Base-by-base conservation (phyloP, 2,329 filamentous ascomycete species). In the Microdochium paspali region DNA sequence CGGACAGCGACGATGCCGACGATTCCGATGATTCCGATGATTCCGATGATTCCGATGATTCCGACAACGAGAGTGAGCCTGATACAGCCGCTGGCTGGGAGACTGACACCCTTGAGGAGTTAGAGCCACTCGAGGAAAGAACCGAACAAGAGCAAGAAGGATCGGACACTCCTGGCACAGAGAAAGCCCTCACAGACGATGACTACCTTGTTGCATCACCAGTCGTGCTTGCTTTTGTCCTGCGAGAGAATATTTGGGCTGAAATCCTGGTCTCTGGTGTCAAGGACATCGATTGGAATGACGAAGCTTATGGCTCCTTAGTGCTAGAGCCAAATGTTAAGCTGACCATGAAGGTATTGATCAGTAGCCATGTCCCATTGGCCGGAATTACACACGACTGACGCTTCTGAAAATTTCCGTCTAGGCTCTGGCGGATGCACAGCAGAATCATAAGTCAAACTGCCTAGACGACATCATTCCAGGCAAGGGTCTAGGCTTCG, bases 401-500 rank as follows among this genome's bases (percentile, higher is more conserved):
- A n/a, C n/a, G n/a, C n/a, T n/a, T n/a, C n/a, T 40, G 9, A n/a
- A 46, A 53, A 30, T 52, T 46, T 18, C 24, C 20, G 1, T 43
- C 48, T 54, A 74, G 64, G 88, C 89, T 1, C 76, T 95, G 1
- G 89, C 95, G 1, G 83, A 88, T 52, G 87, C 84, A 0, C 88
- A 94, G 66, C 90, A 88, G 52, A 90, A 87, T 63, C 83, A 91
- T 48, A 83, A 84, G 0, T 80, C 86, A 1, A 79, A 87, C 58
- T 90, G 84, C 46, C 90, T 94, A 53, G 88, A 94, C 64, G 89
- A 87, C 60, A 80, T 87, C 25, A 86, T 87, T 46, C 79, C 84
- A 59, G 89, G 88, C 58, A 95, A 95, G 63, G 90, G 89, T 50
- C 89, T 87, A 58, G 89, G 90, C 1, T 79, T 95, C 15, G 88